Evolutionary conservation across 352 stramenopile species (phyloP), one percentile per base, ranked within the genome.

Genomic region (Nothophytophthora sp.): DNA sequence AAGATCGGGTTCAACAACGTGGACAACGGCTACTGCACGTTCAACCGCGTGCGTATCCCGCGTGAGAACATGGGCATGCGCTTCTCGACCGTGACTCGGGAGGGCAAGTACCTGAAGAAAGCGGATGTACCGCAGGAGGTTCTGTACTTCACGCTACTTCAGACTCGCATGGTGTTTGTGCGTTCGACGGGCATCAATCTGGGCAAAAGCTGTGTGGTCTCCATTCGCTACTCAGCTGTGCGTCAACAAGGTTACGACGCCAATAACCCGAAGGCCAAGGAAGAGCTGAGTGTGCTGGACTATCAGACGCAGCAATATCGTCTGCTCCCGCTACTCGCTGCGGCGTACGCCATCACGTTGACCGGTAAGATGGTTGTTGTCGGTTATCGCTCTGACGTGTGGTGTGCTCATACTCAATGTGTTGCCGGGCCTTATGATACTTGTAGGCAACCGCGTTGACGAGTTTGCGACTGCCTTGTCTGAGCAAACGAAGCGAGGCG

Each of bases 271-370:
- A 60, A 73, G 1, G 47, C 63, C 0, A 80, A 69, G 20, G 63
- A 69, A 1, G 92, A 98, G 65, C 45, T 89, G 18, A 92, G 96
- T 57, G 86, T 99, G 52, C 67, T 99, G 33, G 92, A 98, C 55
- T 98, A 98, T 62, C 90, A 94, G 43, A 91, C 92, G 63, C 95
- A 99, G 67, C 94, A 98, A n/a, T 93, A 97, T 70, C 81, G 90
- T 18, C 72, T 98, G 4, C 69, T 98, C 28, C 89, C 90, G 20
- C 68, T 95, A 22, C 53, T 98, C 27, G 90, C 90, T 13, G 67
- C 70, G 13, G 83, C 86, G 15, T 98, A 96, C 55, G 89, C 83
- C 86, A 95, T n/a, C n/a, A n/a, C n/a, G 27, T 30, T 30, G 27
- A 30, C 27, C 6, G 6, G 27, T 30, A 30, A 30, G 27, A 6